phyloP scores from a whole-genome alignment of 257 asterid species.

The Rhazya stricta region DNA sequence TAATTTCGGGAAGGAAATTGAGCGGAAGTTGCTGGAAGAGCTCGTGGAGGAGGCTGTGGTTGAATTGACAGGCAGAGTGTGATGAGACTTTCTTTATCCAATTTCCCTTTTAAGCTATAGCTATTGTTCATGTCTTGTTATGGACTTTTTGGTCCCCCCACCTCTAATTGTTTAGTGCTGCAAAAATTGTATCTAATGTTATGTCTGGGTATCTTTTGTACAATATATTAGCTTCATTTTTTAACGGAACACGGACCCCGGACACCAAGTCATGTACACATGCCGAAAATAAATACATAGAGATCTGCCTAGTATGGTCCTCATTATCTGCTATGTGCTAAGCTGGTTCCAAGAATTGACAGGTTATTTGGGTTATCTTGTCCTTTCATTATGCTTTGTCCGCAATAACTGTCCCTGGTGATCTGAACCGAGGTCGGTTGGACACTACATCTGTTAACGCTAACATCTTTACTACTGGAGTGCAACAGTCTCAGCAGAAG shows the following conservation, averaged over 20 bases:
- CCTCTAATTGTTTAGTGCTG: conserved; percentile 4
- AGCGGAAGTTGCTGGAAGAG: conserved; percentile 63
- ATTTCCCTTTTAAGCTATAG: background rate
- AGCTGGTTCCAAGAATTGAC: background rate
- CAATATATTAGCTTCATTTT: conserved; percentile 10
- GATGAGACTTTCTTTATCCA: conserved; percentile 21
- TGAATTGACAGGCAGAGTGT: conserved; percentile 48
- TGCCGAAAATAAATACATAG: background rate
- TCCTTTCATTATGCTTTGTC: background rate
- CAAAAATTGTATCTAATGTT: conserved; percentile 1
- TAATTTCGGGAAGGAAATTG: conserved; percentile 56
- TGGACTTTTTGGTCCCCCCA: background rate
- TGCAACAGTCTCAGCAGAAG: background rate
- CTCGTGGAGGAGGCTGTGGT: conserved; percentile 55
- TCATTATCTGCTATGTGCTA: background rate
- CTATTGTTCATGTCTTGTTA: background rate
- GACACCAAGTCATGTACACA: conserved; percentile 5
- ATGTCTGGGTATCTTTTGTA: background rate
- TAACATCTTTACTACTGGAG: too few species aligned
- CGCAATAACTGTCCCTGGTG: background rate
- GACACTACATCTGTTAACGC: too few species aligned
- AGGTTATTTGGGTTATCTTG: background rate
- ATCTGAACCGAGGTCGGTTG: background rate
- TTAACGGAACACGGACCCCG: background rate
- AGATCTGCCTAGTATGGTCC: background rate